Conservation (phyloP, 768 basidiomycete species). For the Nevesoporus exiguus region DNA sequence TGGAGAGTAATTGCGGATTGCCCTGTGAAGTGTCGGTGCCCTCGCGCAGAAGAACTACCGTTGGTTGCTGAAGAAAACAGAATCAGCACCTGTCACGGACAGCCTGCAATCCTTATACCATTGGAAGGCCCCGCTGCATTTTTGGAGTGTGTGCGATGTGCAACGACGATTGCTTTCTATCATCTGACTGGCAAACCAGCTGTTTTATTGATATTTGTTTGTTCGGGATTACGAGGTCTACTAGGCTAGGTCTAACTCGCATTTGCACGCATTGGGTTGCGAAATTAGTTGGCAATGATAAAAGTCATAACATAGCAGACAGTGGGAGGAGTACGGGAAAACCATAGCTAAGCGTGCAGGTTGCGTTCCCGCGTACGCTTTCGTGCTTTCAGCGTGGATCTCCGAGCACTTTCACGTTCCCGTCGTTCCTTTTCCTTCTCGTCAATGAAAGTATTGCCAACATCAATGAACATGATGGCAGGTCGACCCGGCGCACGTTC, state of each 20-base stretch:
- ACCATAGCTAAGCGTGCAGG: constrained; percentile 3
- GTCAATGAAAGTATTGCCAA: constrained; percentile 68
- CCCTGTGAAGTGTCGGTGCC: constrained; percentile 97
- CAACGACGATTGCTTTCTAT: constrained; percentile 7
- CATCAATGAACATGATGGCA: constrained; percentile 65
- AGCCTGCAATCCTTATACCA: constrained; percentile 44
- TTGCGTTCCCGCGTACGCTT: constrained; percentile 25
- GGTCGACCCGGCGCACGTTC: constrained; percentile 45
- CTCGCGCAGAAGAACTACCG: constrained; percentile 92
- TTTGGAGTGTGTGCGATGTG: constrained; percentile 32
- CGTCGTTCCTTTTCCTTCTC: constrained; percentile 50
- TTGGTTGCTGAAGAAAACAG: constrained; percentile 73
- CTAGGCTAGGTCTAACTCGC: too few relatives aligned
- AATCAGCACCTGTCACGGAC: constrained; percentile 11
- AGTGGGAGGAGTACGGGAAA: neutral
- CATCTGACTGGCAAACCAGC: neutral
- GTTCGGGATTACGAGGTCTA: neutral
- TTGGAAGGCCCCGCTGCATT: constrained; percentile 84
- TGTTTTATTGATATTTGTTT: constrained; percentile 24
- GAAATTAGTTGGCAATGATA: neutral
- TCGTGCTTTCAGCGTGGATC: constrained; percentile 34
- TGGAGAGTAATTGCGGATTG: constrained; percentile 86
- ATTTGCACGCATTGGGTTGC: too few relatives aligned
- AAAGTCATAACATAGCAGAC: neutral
- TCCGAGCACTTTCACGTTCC: constrained; percentile 47